Evolutionary conservation across 257 asterid genomes (phyloP), one percentile per base, ranked within the genome.

Genomic region (Primulina huaijiensis): DNA sequence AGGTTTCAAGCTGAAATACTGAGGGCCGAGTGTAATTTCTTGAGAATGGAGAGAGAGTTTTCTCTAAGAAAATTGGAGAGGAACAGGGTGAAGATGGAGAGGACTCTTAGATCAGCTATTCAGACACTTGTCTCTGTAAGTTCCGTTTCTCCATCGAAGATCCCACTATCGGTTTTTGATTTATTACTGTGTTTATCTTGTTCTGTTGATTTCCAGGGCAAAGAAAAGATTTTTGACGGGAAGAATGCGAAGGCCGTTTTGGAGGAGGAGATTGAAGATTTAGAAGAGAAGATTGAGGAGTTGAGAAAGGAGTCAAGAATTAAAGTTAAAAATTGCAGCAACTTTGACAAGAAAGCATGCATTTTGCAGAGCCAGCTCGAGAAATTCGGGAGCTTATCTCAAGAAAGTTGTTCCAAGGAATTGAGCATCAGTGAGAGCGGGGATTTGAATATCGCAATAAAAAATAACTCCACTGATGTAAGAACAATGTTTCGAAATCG

Each of bases 291-390:
- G 76, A 68, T 92, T 35, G 82, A 72, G 31, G 88, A 84, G 31
- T 35, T 92, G 66, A 84, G 77, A 52, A 84, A 55, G 57, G 82
- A 62, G 35, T 79, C 84, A n/a, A 82, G 77, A 55, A 34, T 9
- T 17, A 81, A 83, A 50, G 62, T 72, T 70, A 67, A 40, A 62
- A 77, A 81, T 0, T 84, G 88, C 73, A 77, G 86, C 62, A 85
- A 88, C 74, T 90, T 87, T 25, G 97, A 84, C 74, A 84, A 78
- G 73, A 78, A 89, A 68, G 90, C 86, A 4, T 69, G 75, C 2
- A 57, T 75, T 43, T 74, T 89, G 84, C 95, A 87, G 81, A 84
- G 77, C 37, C 70, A 83, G 60, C 64, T 88, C 21, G 87, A 84
- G 68, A 84, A 83, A 71, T 74, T 84, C 8, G 90, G 88, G 17